Evolutionary conservation across 257 asterid genomes (phyloP), one percentile per base, ranked within the genome.

Genomic region (Buddleja alternifolia): DNA sequence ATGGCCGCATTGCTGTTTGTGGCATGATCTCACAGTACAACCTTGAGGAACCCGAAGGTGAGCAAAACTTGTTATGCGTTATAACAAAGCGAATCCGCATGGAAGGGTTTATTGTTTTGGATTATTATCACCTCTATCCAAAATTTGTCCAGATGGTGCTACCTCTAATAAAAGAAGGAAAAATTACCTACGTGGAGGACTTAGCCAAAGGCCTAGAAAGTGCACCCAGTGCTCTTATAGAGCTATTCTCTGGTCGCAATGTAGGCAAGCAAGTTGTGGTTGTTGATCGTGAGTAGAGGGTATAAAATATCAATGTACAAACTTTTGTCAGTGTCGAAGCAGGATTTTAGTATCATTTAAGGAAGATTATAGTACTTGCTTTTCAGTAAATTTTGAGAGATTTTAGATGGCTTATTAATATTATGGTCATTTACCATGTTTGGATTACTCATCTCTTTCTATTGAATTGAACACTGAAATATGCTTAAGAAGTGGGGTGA

Each of bases 11-110:
- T 10, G 58, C 78, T 0, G 69, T 62, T 0, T 84, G 90, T 58
- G 90, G 87, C 2, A 61, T 84, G 82, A 79, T 82, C 34, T 84
- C 87, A 4, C 82, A 82, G 19, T 85, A 85, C 66, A 82, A 75
- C 53, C 76, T 69, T 0, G 70, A 72, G 29, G 65, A 75, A 54
- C 59, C 21, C 0, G 82, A 79, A 67, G 88, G 85, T 2, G 72
- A 69, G 7, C 57, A 48, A 23, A 85, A 82, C 69, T 66, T 85
- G 63, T 68, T 75, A 37, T 8, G 5, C 16, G 24, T 82, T 1
- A 36, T 80, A 9, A 7, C 66, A 3, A 80, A 82, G n/a, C 75
- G 78, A 6, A 55, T 82, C 21, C n/a, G n/a, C n/a, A n/a, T n/a
- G n/a, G n/a, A n/a, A n/a, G n/a, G n/a, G n/a, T n/a, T n/a, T n/a